phyloP scores from a whole-genome alignment of 2,329 filamentous ascomycete genomes.

The Nakataea oryzae region DNA sequence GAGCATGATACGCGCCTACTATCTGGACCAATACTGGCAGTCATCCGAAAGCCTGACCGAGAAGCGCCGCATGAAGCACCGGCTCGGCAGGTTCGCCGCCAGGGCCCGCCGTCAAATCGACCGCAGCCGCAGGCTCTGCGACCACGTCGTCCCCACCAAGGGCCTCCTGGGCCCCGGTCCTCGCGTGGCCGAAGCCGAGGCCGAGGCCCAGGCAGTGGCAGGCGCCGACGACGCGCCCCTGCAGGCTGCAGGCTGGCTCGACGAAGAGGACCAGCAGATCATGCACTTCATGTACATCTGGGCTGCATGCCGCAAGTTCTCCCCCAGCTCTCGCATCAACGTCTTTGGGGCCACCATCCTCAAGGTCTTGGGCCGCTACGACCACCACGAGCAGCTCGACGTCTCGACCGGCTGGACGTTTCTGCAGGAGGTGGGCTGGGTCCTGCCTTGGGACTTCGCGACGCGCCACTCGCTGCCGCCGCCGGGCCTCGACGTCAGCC shows the following conservation, averaged over 20 bases:
- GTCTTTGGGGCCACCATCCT: constrained; percentile 55
- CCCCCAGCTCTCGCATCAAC: constrained; percentile 39
- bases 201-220: neutral
- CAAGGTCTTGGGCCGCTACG: constrained; percentile 50
- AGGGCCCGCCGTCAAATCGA: constrained; percentile 40
- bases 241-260: neutral
- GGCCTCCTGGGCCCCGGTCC: constrained; percentile 17
- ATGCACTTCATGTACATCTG: constrained; percentile 62
- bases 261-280: constrained; percentile 38
- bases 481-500: constrained; percentile 33
- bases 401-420: constrained; percentile 49
- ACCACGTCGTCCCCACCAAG: constrained; percentile 4
- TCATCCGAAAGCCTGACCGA: constrained; percentile 12
- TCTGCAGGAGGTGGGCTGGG: constrained; percentile 64
- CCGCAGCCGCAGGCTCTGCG: constrained; percentile 34
- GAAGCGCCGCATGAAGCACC: constrained; percentile 7
- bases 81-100: constrained; percentile 33
- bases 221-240: neutral
- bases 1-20: constrained; percentile 40
- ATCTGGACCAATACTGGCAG: constrained; percentile 23
- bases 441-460: constrained; percentile 61
- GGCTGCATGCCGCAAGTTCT: constrained; percentile 46
- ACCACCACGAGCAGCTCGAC: constrained; percentile 32
- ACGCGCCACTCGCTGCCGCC: constrained; percentile 50
- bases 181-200: neutral